These are phyloP conservation scores for Sphaerulina musiva DNA, from an alignment of 2,329 filamentous ascomycete species.

Conservation along the genomic window DNA sequence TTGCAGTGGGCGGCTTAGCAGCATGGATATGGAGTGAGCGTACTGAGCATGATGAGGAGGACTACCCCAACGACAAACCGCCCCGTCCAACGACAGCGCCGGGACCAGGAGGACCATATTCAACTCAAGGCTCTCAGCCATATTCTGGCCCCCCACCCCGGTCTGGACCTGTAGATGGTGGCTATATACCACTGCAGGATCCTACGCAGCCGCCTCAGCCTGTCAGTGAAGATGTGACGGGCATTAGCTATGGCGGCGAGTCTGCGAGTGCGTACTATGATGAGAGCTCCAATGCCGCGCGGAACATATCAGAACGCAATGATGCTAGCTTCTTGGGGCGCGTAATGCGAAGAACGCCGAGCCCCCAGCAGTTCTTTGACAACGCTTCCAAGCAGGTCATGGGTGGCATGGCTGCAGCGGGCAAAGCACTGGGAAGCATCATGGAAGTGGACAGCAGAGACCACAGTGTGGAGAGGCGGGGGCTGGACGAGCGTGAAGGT, in stretches of 20 bases:
- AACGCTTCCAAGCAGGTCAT: conserved; percentile 73
- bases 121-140: conserved; percentile 23
- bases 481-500: conserved; percentile 25
- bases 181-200: conserved; percentile 22
- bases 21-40: conserved; percentile 94
- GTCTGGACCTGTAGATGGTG: conserved; percentile 3
- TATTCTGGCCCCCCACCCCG: conserved; percentile 21
- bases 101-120: conserved; percentile 20
- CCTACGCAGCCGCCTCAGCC: conserved; percentile 23
- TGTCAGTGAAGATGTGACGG: conserved; percentile 18
- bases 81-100: conserved; percentile 19
- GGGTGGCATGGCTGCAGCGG: conserved; percentile 75
- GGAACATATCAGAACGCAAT: conserved; percentile 13
- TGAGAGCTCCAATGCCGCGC: conserved; percentile 13
- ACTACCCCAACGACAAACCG: conserved; percentile 43
- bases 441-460: conserved; percentile 75
- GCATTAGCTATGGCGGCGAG: conserved; percentile 20
- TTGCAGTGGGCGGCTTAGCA: conserved; percentile 77
- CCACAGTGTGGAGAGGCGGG: conserved; percentile 41
- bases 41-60: conserved; percentile 63
- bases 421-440: conserved; percentile 74
- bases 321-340: conserved; percentile 40
- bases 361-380: conserved; percentile 82
- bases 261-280: conserved; percentile 29
- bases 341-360: conserved; percentile 75